These are phyloP conservation scores for Yamadazyma oceani DNA, from an alignment of 1,139 yeast species.

Conservation along the genomic window DNA sequence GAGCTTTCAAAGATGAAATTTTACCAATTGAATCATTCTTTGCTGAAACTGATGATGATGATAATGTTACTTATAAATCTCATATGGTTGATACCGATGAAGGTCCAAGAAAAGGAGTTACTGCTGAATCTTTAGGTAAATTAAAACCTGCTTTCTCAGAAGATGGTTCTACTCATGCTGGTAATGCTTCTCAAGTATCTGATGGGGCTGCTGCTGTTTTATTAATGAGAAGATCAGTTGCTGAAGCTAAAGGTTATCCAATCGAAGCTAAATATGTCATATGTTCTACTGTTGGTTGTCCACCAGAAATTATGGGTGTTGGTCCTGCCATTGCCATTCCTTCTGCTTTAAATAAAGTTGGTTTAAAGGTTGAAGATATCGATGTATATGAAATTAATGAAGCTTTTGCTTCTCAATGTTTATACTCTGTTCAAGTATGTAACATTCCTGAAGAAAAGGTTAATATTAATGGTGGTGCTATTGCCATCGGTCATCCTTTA, in stretches of 20 bases:
- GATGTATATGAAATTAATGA: constrained; percentile 86
- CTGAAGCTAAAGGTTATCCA: constrained; percentile 68
- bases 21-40: constrained; percentile 65
- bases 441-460: constrained; percentile 72
- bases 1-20: constrained; percentile 81
- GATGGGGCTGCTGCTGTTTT: constrained; percentile 95
- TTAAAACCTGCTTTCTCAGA: constrained; percentile 85
- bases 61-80: constrained; percentile 39
- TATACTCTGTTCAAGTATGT: constrained; percentile 67
- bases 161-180: constrained; percentile 88
- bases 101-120: constrained; percentile 88
- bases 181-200: constrained; percentile 92
- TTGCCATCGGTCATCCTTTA: constrained; percentile 93
- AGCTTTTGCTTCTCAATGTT: constrained; percentile 94
- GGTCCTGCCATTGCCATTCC: constrained; percentile 97
- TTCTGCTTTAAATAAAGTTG: constrained; percentile 63
- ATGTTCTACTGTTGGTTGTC: constrained; percentile 81
- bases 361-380: constrained; percentile 64
- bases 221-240: constrained; percentile 84
- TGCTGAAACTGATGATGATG: constrained; percentile 52
- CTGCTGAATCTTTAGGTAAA: constrained; percentile 70
- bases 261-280: constrained; percentile 74
- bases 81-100: constrained; percentile 72
- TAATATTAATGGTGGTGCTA: constrained; percentile 94
- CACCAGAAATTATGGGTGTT: constrained; percentile 96